Conservation (phyloP, 2,329 filamentous ascomycete species). For the Didymella pinodella region DNA sequence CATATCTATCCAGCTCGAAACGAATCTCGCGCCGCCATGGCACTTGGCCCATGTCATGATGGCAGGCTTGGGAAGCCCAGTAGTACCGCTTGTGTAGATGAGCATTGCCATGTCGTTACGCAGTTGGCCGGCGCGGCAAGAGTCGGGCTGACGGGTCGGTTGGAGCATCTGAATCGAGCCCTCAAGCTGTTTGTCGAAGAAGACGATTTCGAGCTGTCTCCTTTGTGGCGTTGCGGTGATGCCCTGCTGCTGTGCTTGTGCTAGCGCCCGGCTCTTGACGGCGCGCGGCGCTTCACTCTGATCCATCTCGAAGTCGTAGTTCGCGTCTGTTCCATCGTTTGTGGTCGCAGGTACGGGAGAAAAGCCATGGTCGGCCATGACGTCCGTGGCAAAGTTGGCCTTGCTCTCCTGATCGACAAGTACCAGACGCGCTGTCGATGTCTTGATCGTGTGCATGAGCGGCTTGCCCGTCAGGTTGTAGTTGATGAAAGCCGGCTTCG, state of each 20-base stretch:
- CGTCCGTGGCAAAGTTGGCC: slow-evolving; percentile 39
- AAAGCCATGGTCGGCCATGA: slow-evolving; percentile 44
- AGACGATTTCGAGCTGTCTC: slow-evolving; percentile 41
- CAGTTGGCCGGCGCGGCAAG: slow-evolving; percentile 36
- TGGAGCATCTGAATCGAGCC: slow-evolving; percentile 39
- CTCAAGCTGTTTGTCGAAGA: slow-evolving; percentile 41
- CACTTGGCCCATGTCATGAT: slow-evolving; percentile 43
- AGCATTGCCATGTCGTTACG: slow-evolving; percentile 45
- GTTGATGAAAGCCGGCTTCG: slow-evolving; percentile 51
- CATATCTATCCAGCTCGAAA: slow-evolving; percentile 36
- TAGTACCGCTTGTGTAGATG: slow-evolving; percentile 52
- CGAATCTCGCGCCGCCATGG: slow-evolving; percentile 28
- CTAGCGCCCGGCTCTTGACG: slow-evolving; percentile 31
- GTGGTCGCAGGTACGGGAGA: slow-evolving; percentile 9
- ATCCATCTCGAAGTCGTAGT: slow-evolving; percentile 38
- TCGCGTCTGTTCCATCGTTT: slow-evolving; percentile 23
- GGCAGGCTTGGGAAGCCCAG: slow-evolving; percentile 49
- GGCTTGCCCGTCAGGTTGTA: slow-evolving; percentile 50
- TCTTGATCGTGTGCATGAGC: slow-evolving; percentile 61
- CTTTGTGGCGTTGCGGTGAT: slow-evolving; percentile 22
- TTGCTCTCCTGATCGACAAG: slow-evolving; percentile 64
- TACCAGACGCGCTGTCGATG: slow-evolving; percentile 64
- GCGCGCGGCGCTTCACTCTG: slow-evolving; percentile 28
- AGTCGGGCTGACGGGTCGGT: slow-evolving; percentile 42
- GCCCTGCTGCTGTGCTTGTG: slow-evolving; percentile 18